These are phyloP conservation scores for Solanum commersonii DNA, from an alignment of 257 asterid genomes.

Conservation along the genomic window DNA sequence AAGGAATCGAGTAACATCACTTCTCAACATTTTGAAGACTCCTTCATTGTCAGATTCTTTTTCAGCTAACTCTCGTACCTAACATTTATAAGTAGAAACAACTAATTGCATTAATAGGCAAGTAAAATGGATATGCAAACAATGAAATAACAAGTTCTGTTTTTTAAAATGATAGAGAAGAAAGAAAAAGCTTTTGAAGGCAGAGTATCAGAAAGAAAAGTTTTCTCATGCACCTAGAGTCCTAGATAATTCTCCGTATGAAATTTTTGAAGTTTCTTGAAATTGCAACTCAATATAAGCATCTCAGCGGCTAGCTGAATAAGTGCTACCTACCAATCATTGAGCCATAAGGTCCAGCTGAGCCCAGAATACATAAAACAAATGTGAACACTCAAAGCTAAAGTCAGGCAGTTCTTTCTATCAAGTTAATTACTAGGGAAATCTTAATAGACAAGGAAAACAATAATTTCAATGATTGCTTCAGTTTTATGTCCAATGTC, in stretches of 20 bases:
- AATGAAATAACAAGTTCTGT: not conserved
- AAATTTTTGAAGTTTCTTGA: not conserved
- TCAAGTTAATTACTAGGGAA: not conserved
- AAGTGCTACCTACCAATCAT: not conserved
- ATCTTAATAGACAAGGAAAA: not conserved
- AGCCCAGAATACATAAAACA: not conserved
- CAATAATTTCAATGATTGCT: not conserved
- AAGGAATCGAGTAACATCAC: slow-evolving; percentile 91
- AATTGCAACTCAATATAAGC: not conserved
- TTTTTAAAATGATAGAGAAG: not conserved
- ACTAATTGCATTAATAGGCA: not conserved
- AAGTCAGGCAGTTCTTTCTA: not conserved
- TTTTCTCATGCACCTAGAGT: not conserved
- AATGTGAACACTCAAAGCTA: not conserved
- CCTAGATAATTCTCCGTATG: not conserved
- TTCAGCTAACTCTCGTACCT: slow-evolving; percentile 97
- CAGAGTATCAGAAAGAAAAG: not conserved
- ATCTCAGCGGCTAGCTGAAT: not conserved
- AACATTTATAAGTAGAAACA: slow-evolving; percentile 11
- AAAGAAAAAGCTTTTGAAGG: not conserved
- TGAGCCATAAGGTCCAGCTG: not conserved
- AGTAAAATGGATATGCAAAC: not conserved
- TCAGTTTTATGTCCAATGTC: not conserved
- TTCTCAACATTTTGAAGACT: slow-evolving; percentile 85
- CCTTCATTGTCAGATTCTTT: slow-evolving; percentile 78